Conservation (phyloP, 2,329 filamentous ascomycete species). For the Dothidotthia symphoricarpi region DNA sequence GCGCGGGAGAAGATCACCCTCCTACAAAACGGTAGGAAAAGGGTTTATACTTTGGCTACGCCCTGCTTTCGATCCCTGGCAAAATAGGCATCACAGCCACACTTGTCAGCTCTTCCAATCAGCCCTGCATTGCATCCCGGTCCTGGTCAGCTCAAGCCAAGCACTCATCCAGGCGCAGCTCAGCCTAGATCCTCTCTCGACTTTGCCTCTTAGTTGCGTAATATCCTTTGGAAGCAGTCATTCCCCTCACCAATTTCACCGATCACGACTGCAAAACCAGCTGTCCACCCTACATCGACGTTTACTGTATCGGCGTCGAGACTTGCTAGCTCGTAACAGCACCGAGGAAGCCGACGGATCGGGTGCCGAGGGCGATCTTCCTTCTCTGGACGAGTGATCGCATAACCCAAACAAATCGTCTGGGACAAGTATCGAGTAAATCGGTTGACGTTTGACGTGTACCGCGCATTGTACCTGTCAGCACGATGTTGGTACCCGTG, state of each 20-base stretch:
- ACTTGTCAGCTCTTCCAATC: constrained; percentile 14
- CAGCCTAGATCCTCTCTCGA: constrained; percentile 15
- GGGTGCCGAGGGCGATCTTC: constrained; percentile 21
- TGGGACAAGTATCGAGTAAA: constrained; percentile 8
- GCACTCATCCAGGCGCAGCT: constrained; percentile 20
- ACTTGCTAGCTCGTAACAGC: constrained; percentile 17
- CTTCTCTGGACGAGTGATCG: constrained; percentile 24
- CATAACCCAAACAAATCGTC: constrained; percentile 19
- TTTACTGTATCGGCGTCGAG: constrained; percentile 12
- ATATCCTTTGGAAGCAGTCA: constrained; percentile 2
- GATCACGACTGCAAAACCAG: constrained; percentile 8
- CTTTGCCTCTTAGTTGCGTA: constrained; percentile 5
- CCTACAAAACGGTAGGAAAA: neutral
- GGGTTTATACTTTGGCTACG: neutral
- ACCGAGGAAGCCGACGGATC: constrained; percentile 13
- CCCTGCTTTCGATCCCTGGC: neutral
- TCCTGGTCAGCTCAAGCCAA: constrained; percentile 22
- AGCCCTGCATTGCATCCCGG: constrained; percentile 19
- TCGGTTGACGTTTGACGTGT: constrained; percentile 8
- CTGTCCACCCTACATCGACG: constrained; percentile 1
- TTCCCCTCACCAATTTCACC: constrained; percentile 1
- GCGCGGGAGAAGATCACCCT: constrained; percentile 1
- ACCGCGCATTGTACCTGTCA: constrained; percentile 4
- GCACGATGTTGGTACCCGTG: constrained; percentile 31
- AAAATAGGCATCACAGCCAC: constrained; percentile 10